A percentile compares a stretch with the other conserved stretches of the same genome.
Evolutionary conservation across 257 asterid species (phyloP).

Genomic region (Solanum verrucosum): DNA sequence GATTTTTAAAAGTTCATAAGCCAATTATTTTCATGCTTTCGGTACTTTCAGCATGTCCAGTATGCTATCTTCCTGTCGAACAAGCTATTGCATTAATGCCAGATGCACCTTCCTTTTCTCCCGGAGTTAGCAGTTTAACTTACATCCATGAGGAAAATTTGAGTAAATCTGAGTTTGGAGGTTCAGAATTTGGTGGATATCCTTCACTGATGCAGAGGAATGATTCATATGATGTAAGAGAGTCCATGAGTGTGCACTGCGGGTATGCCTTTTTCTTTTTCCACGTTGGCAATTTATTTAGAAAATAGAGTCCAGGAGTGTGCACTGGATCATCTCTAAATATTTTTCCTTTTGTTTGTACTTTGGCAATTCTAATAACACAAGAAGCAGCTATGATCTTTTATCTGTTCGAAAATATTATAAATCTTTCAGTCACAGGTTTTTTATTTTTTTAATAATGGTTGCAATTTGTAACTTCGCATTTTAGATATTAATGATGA

Average conservation of each 20-base stretch:
- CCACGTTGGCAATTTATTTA: background rate
- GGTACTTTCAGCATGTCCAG: slow-evolving; percentile 75
- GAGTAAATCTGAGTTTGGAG: slow-evolving; percentile 76
- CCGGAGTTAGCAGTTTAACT: slow-evolving; percentile 50
- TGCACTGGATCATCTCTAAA: background rate
- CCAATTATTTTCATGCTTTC: background rate
- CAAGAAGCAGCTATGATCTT: background rate
- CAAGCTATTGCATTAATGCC: slow-evolving; percentile 70
- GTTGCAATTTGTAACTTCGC: background rate
- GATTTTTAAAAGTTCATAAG: background rate
- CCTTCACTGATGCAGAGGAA: slow-evolving; percentile 65
- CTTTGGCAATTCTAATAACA: background rate
- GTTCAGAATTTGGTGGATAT: slow-evolving; percentile 89
- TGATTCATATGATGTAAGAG: slow-evolving; percentile 70
- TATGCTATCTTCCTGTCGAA: slow-evolving; percentile 86
- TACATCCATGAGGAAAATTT: slow-evolving; percentile 64
- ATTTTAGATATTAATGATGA: background rate
- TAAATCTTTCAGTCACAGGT: background rate
- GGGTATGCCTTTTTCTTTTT: slow-evolving; percentile 49
- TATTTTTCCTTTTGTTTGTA: background rate
- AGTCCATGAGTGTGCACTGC: slow-evolving; percentile 78
- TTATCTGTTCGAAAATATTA: background rate
- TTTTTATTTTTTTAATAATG: background rate
- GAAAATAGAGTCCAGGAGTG: background rate
- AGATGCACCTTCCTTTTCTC: slow-evolving; percentile 64